Percentiles rank a stretch among this genome's conserved stretches.
These are phyloP conservation scores for Pholiota conissans DNA, from an alignment of 768 basidiomycete species.

Conservation along the genomic window DNA sequence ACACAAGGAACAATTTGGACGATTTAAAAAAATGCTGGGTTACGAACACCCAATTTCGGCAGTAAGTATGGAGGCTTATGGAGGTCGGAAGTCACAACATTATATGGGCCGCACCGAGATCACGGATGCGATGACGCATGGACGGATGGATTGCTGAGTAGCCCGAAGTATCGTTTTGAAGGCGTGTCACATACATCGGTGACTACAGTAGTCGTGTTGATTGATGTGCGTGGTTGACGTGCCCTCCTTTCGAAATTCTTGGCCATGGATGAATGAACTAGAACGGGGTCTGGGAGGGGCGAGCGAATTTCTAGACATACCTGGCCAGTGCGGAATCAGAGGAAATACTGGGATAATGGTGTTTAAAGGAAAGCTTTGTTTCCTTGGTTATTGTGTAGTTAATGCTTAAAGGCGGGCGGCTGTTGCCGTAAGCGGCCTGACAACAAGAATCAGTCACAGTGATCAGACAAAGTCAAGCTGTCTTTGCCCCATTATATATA, in stretches of 20 bases:
- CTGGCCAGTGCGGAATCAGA: not conserved
- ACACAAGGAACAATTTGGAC: not conserved
- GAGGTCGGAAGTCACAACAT: too few species aligned
- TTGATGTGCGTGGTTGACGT: slow-evolving; percentile 1
- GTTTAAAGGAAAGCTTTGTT: slow-evolving; percentile 13
- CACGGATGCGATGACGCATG: not conserved
- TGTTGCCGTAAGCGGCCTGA: slow-evolving; percentile 28
- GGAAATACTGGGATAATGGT: not conserved
- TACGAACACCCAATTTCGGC: not conserved
- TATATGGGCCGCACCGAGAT: too few species aligned
- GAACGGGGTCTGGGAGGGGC: not conserved
- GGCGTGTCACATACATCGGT: slow-evolving; percentile 1
- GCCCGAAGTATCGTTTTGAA: not conserved
- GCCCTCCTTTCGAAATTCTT: not conserved
- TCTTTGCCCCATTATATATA: slow-evolving; percentile 21
- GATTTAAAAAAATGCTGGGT: not conserved
- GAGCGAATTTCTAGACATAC: slow-evolving; percentile 13
- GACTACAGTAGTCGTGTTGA: slow-evolving; percentile 16
- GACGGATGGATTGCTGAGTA: not conserved
- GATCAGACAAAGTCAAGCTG: slow-evolving; percentile 21
- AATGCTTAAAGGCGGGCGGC: slow-evolving; percentile 11
- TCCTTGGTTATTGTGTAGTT: slow-evolving; percentile 22
- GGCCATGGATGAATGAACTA: not conserved
- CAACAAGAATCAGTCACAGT: slow-evolving; percentile 31
- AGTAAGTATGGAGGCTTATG: not conserved